Evolutionary conservation across 2,329 filamentous ascomycete genomes (phyloP).

Genomic region (Chaetomiaceae sp.): DNA sequence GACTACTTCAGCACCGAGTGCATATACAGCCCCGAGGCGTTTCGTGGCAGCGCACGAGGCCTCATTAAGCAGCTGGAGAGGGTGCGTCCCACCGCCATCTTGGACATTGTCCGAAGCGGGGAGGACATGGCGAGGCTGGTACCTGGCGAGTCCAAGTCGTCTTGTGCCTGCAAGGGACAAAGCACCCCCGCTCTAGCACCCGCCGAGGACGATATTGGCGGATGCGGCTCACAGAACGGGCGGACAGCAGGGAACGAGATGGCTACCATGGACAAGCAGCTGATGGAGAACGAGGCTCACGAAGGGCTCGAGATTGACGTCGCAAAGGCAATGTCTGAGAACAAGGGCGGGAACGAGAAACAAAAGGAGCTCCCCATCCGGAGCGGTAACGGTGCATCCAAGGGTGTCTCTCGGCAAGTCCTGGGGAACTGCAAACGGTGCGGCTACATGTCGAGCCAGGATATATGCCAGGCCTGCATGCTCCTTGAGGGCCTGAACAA

Average conservation of each 20-base stretch:
- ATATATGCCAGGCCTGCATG: slow-evolving; percentile 88
- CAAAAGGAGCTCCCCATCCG: slow-evolving; percentile 26
- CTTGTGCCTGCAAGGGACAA: slow-evolving; percentile 43
- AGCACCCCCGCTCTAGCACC: slow-evolving; percentile 27
- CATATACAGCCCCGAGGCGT: slow-evolving; percentile 96
- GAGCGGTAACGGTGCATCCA: slow-evolving; percentile 19
- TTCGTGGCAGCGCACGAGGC: slow-evolving; percentile 83
- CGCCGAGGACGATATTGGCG: slow-evolving; percentile 59
- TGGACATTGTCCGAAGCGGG: slow-evolving; percentile 91
- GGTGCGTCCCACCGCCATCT: slow-evolving; percentile 85
- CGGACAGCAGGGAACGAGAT: slow-evolving; percentile 68
- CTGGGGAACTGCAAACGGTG: slow-evolving; percentile 82
- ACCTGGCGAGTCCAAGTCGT: slow-evolving; percentile 50
- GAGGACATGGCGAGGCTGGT: slow-evolving; percentile 95
- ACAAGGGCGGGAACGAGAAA: slow-evolving; percentile 27
- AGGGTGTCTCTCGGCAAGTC: slow-evolving; percentile 47
- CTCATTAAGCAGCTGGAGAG: slow-evolving; percentile 94
- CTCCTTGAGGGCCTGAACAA: slow-evolving; percentile 90
- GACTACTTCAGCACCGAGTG: slow-evolving; percentile 99
- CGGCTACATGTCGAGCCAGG: slow-evolving; percentile 93
- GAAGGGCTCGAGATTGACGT: slow-evolving; percentile 63
- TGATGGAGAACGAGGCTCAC: slow-evolving; percentile 60
- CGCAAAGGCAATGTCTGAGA: slow-evolving; percentile 38
- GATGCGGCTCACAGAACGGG: slow-evolving; percentile 70
- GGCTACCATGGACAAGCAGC: slow-evolving; percentile 71